Conservation (phyloP, 208 protist species). For the Trichomonas gallinae region DNA sequence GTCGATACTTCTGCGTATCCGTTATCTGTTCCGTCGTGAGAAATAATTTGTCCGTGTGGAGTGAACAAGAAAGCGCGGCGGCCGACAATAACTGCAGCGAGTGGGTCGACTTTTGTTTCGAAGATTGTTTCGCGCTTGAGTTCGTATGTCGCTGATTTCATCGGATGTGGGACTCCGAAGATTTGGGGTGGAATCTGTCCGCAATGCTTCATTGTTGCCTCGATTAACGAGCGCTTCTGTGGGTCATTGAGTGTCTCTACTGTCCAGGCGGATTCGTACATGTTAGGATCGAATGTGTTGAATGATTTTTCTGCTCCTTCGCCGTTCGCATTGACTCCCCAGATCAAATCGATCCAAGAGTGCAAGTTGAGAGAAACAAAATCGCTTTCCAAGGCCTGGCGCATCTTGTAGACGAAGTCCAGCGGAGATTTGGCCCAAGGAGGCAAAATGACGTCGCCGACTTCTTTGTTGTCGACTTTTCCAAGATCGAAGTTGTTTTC, state of each 20-base stretch:
- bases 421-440: slow-evolving; percentile 30
- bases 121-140: neutral
- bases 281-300: neutral
- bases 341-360: slow-evolving; percentile 92
- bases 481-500: neutral
- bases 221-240: neutral
- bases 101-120: neutral
- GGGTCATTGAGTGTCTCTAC: neutral
- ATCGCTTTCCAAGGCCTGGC: slow-evolving; percentile 39
- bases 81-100: neutral
- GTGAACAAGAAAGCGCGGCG: neutral
- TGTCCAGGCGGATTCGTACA: neutral
- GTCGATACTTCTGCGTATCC: neutral
- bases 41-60: neutral
- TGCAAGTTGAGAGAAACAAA: slow-evolving; percentile 66
- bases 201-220: slow-evolving; percentile 41
- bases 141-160: neutral
- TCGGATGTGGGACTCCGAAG: slow-evolving; percentile 42
- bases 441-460: slow-evolving; percentile 37
- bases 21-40: neutral
- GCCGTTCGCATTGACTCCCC: slow-evolving; percentile 50
- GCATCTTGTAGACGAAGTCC: slow-evolving; percentile 37
- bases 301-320: neutral
- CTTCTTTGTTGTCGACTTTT: neutral
- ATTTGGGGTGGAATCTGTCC: slow-evolving; percentile 50